Evolutionary conservation across 148 eudicot species (phyloP).

Genomic region (Rhododendron mucronatum): DNA sequence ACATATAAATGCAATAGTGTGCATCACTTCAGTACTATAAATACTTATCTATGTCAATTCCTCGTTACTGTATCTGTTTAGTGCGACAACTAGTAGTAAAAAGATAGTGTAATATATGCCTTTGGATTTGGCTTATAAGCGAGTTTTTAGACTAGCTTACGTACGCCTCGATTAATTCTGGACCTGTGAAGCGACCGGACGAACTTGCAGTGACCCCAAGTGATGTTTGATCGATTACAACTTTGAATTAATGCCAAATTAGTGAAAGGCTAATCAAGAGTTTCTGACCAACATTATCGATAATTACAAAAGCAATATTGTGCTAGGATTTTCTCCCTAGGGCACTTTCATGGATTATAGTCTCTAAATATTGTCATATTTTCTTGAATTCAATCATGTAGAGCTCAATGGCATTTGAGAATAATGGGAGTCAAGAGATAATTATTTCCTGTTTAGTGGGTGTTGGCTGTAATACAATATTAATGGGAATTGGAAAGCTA

Average conservation of each 20-base stretch:
- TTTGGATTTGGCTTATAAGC: neutral
- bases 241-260: neutral
- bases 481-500: neutral
- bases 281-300: neutral
- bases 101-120: neutral
- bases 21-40: neutral
- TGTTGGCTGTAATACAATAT: neutral
- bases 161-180: neutral
- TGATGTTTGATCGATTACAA: neutral
- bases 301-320: neutral
- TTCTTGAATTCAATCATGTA: slow-evolving; percentile 7
- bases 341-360: neutral
- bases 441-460: neutral
- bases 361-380: neutral
- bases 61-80: neutral
- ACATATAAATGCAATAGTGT: neutral
- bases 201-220: neutral
- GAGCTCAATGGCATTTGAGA: neutral
- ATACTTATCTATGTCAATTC: neutral
- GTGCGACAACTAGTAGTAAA: neutral
- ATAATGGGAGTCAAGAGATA: neutral
- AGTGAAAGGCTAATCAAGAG: slow-evolving; percentile 6
- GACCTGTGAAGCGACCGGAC: neutral
- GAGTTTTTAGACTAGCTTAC: neutral
- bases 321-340: neutral